A percentile compares a stretch with the other conserved stretches of the same genome.
Evolutionary conservation across 345 rosid species (phyloP).

Genomic region (Aethionema arabicum): DNA sequence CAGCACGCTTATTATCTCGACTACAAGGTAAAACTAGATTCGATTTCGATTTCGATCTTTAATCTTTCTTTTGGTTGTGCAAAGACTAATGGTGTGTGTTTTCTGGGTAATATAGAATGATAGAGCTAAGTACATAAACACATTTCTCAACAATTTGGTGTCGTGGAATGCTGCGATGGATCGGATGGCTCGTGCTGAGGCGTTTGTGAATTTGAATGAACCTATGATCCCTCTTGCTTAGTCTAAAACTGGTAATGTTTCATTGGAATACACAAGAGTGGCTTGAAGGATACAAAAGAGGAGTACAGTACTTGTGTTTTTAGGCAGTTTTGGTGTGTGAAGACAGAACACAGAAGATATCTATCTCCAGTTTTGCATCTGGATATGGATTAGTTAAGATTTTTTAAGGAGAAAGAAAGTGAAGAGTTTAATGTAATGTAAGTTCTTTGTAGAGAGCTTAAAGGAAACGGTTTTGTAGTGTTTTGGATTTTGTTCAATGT

Average conservation of each 20-base stretch:
- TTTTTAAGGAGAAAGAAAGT: too few relatives aligned
- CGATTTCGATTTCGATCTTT: not conserved
- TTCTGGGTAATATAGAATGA: conserved; percentile 54
- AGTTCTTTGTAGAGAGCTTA: too few relatives aligned
- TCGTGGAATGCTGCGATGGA: conserved; percentile 80
- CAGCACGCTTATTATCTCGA: conserved; percentile 97
- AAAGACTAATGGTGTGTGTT: conserved; percentile 5
- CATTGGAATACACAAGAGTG: not conserved
- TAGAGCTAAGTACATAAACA: conserved; percentile 59
- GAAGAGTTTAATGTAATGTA: too few relatives aligned
- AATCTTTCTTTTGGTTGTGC: not conserved
- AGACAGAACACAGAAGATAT: too few relatives aligned
- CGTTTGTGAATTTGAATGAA: conserved; percentile 83
- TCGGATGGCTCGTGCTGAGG: conserved; percentile 83
- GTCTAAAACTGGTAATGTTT: not conserved
- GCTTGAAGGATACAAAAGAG: not conserved
- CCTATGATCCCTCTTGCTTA: conserved; percentile 81
- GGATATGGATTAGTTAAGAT: too few relatives aligned
- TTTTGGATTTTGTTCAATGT: too few relatives aligned
- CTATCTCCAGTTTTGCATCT: too few relatives aligned
- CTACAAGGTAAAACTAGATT: conserved; percentile 61
- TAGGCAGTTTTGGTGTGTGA: too few relatives aligned
- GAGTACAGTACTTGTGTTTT: not conserved
- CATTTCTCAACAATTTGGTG: conserved; percentile 78
- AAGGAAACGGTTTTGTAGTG: too few relatives aligned